Percentiles rank a stretch among this genome's conserved stretches.
Evolutionary conservation across 2,329 filamentous ascomycete species (phyloP).

Genomic region (Epichloe brachyelytri): DNA sequence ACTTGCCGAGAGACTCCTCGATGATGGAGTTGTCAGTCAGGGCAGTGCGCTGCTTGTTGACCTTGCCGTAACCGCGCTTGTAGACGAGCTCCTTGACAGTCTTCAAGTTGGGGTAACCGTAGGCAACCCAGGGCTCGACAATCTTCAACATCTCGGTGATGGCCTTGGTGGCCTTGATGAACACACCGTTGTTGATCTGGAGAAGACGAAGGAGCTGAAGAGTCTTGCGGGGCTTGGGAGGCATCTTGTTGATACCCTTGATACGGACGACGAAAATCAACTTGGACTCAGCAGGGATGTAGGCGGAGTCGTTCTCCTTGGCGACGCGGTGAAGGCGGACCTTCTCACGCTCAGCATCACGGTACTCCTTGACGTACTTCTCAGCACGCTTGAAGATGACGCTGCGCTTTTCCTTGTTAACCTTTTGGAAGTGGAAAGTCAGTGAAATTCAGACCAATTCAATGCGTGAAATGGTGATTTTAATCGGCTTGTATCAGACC

Average conservation of each 20-base stretch:
- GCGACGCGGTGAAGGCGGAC: slow-evolving; percentile 79
- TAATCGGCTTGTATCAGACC: slow-evolving; percentile 58
- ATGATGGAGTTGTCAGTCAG: slow-evolving; percentile 97
- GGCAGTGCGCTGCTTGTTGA: slow-evolving; percentile 94
- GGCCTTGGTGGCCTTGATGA: slow-evolving; percentile 95
- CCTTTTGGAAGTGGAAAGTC: slow-evolving; percentile 43
- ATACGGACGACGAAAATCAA: slow-evolving; percentile 97
- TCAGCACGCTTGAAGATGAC: slow-evolving; percentile 99
- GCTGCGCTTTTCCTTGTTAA: slow-evolving; percentile 96
- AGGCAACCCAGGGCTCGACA: slow-evolving; percentile 97
- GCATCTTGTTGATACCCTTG: slow-evolving; percentile 99
- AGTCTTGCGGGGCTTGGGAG: slow-evolving; percentile 99
- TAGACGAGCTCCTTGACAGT: slow-evolving; percentile 97
- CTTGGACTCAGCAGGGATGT: slow-evolving; percentile 89
- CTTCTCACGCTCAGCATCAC: slow-evolving; percentile 96
- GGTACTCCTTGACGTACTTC: slow-evolving; percentile 99
- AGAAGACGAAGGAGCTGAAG: slow-evolving; percentile 98
- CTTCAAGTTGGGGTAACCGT: slow-evolving; percentile 99
- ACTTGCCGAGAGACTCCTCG: slow-evolving; percentile 93
- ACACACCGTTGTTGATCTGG: slow-evolving; percentile 99
- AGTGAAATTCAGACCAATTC: slow-evolving; percentile 23
- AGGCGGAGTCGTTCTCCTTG: slow-evolving; percentile 87
- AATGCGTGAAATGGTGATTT: slow-evolving; percentile 7
- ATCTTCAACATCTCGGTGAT: slow-evolving; percentile 95
- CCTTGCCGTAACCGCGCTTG: slow-evolving; percentile 99